A percentile compares a stretch with the other conserved stretches of the same genome.
phyloP scores from a whole-genome alignment of 2,329 filamentous ascomycete genomes.

The Neocatenulostroma microsporum region DNA sequence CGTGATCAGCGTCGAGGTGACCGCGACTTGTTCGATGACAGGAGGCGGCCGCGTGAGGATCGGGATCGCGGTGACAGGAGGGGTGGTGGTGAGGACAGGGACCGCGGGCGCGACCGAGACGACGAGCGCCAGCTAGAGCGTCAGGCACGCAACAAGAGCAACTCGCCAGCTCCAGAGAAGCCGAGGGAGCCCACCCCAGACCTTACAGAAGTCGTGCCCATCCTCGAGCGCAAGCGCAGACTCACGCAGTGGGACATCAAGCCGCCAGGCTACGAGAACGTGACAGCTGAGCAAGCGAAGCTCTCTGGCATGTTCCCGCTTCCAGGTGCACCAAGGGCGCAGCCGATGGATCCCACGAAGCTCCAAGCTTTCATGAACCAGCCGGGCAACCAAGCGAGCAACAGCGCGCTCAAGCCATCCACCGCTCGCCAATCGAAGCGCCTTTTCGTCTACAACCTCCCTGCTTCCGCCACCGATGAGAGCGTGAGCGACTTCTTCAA shows the following conservation, averaged over 20 bases:
- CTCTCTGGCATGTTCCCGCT: slow-evolving; percentile 98
- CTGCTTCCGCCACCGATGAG: slow-evolving; percentile 65
- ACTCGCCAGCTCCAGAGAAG: slow-evolving; percentile 72
- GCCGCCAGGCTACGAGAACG: slow-evolving; percentile 93
- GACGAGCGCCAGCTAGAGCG: slow-evolving; percentile 29
- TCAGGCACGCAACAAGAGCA: slow-evolving; percentile 55
- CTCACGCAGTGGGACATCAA: slow-evolving; percentile 99
- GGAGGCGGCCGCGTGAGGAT: slow-evolving; percentile 32
- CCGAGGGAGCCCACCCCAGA: slow-evolving; percentile 95
- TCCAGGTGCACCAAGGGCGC: slow-evolving; percentile 86
- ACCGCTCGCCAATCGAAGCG: slow-evolving; percentile 93
- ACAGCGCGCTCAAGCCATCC: slow-evolving; percentile 77
- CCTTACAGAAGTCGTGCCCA: slow-evolving; percentile 72
- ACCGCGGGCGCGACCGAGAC: slow-evolving; percentile 31
- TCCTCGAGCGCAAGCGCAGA: slow-evolving; percentile 80
- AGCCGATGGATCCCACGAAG: slow-evolving; percentile 89
- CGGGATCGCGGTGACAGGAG: slow-evolving; percentile 33
- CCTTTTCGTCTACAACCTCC: slow-evolving; percentile 78
- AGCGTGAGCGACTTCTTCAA: slow-evolving; percentile 81
- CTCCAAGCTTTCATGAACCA: slow-evolving; percentile 95
- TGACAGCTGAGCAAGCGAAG: slow-evolving; percentile 97
- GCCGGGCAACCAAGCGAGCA: slow-evolving; percentile 62
- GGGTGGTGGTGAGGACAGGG: slow-evolving; percentile 12
- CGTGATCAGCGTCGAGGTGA: slow-evolving; percentile 45
- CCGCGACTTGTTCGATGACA: slow-evolving; percentile 23